Base-by-base conservation (phyloP, 2,329 filamentous ascomycete species). In the Dendryphion nanum region DNA sequence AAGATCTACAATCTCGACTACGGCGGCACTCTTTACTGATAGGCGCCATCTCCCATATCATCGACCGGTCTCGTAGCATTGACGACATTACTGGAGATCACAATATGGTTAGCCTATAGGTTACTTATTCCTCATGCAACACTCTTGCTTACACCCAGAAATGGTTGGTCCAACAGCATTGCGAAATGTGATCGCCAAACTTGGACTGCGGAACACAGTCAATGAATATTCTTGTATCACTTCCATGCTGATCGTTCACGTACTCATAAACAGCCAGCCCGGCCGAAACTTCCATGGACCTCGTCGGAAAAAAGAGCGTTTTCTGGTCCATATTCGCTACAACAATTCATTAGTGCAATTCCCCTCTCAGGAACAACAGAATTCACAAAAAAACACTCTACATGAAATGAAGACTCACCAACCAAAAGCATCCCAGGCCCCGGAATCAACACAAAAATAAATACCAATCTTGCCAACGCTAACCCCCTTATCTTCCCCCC, bases 381-480 rank as follows among this genome's bases (percentile, higher is more conserved):
- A n/a, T n/a, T n/a, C n/a, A n/a, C n/a, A n/a, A n/a, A n/a, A n/a
- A n/a, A n/a, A n/a, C n/a, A n/a, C n/a, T n/a, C n/a, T n/a, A n/a
- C n/a, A n/a, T n/a, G n/a, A n/a, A n/a, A n/a, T n/a, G n/a, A n/a
- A n/a, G n/a, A 6, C 29, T 24, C 41, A 46, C 47, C 40, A 21
- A 48, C 30, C 26, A 51, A 39, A 6, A 51, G 48, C 23, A 51
- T 45, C 8, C 48, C 45, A 5, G 45, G 45, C 1, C 45, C 48
- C 10, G 45, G 48, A 19, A 51, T 47, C 20, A 48, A 20, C 4
- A 28, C 37, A 6, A 49, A 10, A 10, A 51, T 21, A 20, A 45
- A 48, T 4, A 37, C 7, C 10, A 51, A 19, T 19, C 46, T 30
- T 12, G 31, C 30, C 12, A 51, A 30, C 12, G 35, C 35, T 45